A percentile compares a stretch with the other conserved stretches of the same genome.
Evolutionary conservation across 2,329 filamentous ascomycete species (phyloP).

Genomic region (Colletotrichum destructivum): DNA sequence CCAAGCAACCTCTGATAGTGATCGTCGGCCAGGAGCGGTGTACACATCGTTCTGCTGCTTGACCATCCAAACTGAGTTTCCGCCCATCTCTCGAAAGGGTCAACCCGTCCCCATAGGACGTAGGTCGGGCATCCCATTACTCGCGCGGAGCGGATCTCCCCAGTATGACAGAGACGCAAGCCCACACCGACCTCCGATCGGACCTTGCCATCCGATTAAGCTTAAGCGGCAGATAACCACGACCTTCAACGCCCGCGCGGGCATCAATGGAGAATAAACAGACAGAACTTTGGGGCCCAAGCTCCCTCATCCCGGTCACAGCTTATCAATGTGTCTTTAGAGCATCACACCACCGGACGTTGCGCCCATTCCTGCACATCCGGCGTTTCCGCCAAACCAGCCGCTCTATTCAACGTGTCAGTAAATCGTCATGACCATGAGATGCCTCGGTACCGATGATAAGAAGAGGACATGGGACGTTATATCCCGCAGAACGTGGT

Average conservation of each 20-base stretch:
- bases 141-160: constrained; percentile 24
- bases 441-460: constrained; percentile 9
- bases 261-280: not conserved
- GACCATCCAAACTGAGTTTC: constrained; percentile 27
- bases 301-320: not conserved
- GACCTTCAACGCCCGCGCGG: constrained; percentile 6
- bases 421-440: not conserved
- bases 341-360: not conserved
- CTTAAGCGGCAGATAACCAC: constrained; percentile 31
- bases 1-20: constrained; percentile 27
- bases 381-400: constrained; percentile 37
- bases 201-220: constrained; percentile 38
- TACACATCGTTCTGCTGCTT: constrained; percentile 7
- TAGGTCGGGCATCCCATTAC: constrained; percentile 23
- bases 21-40: constrained; percentile 35
- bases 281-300: not conserved
- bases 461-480: not conserved
- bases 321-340: constrained; percentile 1
- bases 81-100: constrained; percentile 18
- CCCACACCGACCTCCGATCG: constrained; percentile 38
- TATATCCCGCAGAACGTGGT: constrained; percentile 19
- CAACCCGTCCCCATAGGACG: constrained; percentile 9
- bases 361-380: constrained; percentile 28
- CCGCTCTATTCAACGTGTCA: constrained; percentile 21
- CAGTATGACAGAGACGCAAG: not conserved